Evolutionary conservation across 768 basidiomycete genomes (phyloP).

Genomic region (Rhizopogon vulgaris): DNA sequence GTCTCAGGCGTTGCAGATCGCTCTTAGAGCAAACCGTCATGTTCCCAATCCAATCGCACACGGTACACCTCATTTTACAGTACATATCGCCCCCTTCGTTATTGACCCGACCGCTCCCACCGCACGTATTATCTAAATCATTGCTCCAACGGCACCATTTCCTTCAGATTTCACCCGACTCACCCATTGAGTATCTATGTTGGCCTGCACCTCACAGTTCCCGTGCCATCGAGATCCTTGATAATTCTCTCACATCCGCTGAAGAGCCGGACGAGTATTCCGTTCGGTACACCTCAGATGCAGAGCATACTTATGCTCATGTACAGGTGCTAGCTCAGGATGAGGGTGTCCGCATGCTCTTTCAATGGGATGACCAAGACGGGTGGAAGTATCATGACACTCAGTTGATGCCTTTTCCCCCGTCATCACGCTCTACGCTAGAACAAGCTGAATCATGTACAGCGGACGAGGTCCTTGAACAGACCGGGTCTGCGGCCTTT

Average conservation of each 20-base stretch:
- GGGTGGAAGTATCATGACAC: conserved; percentile 71
- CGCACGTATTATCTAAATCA: conserved; percentile 52
- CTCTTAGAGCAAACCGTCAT: conserved; percentile 18
- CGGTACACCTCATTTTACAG: conserved; percentile 45
- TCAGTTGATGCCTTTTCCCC: conserved; percentile 66
- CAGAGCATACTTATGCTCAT: conserved; percentile 52
- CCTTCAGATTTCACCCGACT: conserved; percentile 45
- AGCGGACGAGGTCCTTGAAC: not conserved
- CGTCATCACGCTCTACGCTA: conserved; percentile 24
- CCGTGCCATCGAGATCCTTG: conserved; percentile 39
- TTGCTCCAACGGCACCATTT: conserved; percentile 63
- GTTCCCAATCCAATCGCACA: conserved; percentile 28
- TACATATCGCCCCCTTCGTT: conserved; percentile 50
- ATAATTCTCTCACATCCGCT: conserved; percentile 26
- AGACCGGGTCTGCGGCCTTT: not conserved
- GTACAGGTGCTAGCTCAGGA: conserved; percentile 35
- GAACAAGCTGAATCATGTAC: conserved; percentile 21
- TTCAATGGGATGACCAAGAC: conserved; percentile 53
- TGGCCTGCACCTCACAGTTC: conserved; percentile 48
- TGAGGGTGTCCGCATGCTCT: conserved; percentile 51
- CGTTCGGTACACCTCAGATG: conserved; percentile 39
- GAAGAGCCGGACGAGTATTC: conserved; percentile 22
- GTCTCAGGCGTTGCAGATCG: not conserved
- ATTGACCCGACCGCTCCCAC: conserved; percentile 45
- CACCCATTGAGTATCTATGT: conserved; percentile 52